Evolutionary conservation across 2,329 filamentous ascomycete genomes (phyloP).

Genomic region (Talaromyces sp.): DNA sequence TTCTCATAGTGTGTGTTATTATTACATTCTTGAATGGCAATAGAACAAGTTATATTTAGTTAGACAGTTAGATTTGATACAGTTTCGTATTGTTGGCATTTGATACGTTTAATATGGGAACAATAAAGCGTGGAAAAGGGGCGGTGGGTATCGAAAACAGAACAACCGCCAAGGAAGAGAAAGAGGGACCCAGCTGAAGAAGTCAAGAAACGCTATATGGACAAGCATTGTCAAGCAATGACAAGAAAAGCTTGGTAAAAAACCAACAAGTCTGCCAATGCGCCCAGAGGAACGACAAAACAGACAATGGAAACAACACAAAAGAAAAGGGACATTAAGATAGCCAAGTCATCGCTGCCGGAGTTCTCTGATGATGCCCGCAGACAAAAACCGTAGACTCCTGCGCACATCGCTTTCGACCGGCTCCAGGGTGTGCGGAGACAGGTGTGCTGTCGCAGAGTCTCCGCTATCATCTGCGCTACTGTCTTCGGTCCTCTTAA

Average conservation of each 20-base stretch:
- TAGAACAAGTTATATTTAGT: too few relatives aligned
- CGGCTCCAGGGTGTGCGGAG: background rate
- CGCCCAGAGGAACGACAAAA: background rate
- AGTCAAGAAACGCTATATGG: background rate
- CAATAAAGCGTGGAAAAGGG: too few relatives aligned
- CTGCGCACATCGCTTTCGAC: slow-evolving; percentile 4
- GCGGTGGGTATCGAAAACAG: too few relatives aligned
- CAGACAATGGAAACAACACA: background rate
- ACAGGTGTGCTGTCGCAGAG: background rate
- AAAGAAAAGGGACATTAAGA: background rate
- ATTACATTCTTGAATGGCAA: too few relatives aligned
- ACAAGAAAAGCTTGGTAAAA: background rate
- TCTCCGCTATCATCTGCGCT: background rate
- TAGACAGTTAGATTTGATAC: too few relatives aligned
- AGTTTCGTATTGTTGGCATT: too few relatives aligned
- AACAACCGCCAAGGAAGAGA: background rate
- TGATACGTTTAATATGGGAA: too few relatives aligned
- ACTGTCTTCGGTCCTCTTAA: background rate
- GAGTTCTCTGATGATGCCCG: slow-evolving; percentile 5
- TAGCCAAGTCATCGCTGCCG: background rate
- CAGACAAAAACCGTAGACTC: slow-evolving; percentile 9
- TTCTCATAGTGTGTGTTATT: too few relatives aligned
- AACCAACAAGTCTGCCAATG: background rate
- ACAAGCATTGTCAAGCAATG: background rate
- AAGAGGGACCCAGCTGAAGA: background rate